Percentiles rank a stretch among this genome's conserved stretches.
Evolutionary conservation across 495 filamentous ascomycete genomes (phyloP).

Genomic region (Penicillium atrosanguineum): DNA sequence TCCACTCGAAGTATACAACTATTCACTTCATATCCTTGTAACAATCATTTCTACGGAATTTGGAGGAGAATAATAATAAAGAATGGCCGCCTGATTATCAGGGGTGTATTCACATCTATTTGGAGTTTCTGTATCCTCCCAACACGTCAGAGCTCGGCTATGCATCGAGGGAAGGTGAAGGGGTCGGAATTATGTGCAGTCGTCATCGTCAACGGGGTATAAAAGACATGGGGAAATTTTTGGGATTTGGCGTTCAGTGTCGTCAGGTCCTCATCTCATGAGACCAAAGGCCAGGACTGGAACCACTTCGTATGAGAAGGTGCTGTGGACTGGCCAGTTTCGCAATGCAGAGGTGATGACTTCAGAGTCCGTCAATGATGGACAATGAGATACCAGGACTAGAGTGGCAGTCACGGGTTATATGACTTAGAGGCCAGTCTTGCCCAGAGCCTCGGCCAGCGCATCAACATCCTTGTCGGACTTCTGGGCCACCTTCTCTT

Average conservation of each 20-base stretch:
- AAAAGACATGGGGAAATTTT: slow-evolving; percentile 20
- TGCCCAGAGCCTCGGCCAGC: slow-evolving; percentile 69
- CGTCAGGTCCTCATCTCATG: slow-evolving; percentile 20
- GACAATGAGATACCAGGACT: background rate
- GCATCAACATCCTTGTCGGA: slow-evolving; percentile 80
- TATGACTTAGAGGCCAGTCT: slow-evolving; percentile 48
- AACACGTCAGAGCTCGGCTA: slow-evolving; percentile 18
- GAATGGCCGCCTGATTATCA: slow-evolving; percentile 1
- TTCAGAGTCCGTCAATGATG: background rate
- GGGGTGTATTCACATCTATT: slow-evolving; percentile 23
- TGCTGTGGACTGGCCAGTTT: background rate
- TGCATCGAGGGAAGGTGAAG: slow-evolving; percentile 23
- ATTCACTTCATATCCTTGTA: background rate
- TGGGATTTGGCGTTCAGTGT: slow-evolving; percentile 16
- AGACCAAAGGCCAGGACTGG: background rate
- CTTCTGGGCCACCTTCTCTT: slow-evolving; percentile 66
- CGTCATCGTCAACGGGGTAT: slow-evolving; percentile 29
- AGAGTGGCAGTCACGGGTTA: background rate
- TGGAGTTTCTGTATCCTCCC: slow-evolving; percentile 18
- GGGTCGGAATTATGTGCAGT: slow-evolving; percentile 29
- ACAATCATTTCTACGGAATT: no score
- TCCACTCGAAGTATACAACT: background rate
- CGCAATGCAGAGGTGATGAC: background rate
- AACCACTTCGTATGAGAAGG: slow-evolving; percentile 1
- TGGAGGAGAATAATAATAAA: no score